Base-by-base conservation (phyloP, 495 filamentous ascomycete species). In the Talaromyces stipitatus region DNA sequence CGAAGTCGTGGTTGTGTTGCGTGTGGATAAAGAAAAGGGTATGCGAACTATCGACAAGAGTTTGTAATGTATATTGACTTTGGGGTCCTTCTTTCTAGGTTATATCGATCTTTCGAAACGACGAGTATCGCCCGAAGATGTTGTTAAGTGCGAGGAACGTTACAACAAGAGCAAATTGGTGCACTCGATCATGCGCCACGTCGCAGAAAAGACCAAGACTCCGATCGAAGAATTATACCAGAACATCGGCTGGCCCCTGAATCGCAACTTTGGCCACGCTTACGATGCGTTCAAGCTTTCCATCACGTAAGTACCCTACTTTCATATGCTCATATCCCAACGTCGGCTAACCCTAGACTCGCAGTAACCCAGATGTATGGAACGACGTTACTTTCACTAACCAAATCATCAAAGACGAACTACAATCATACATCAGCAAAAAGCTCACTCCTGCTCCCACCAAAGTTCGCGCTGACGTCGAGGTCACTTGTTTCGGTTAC, bases 151-250 rank as follows among this genome's bases (percentile, higher is more conserved):
- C 72, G 94, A 98, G 69, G 94, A 98, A 76, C 84, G 94, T 33
- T 98, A 96, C 79, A 98, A 98, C 82, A 98, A 98, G 84, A 89
- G 88, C 79, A 98, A 98, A 78, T 92, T 96, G 77, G 94, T 97
- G 52, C 92, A 97, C 74, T 92, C 88, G 3, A 97, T 98, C 70
- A 88, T 97, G 85, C 85, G 94, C 61, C 94, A 98, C 69, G 94
- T 97, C 45, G 92, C 94, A 53, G 94, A 98, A 79, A 97, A 95
- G 74, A 95, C 91, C 27, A 85, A 86, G 68, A 91, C 86, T 22
- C 92, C 94, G 14, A 94, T 98, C 67, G 91, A 97, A 78, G 78
- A 82, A 41, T 84, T 98, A 54, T 97, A 98, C 72, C 83, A 92
- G 79, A 85, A 78, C 60, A 97, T 98, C 73, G 92, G 84, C 45